phyloP scores from a whole-genome alignment of 371 early-diverging fungal genomes.

The Lichtheimia ornata region DNA sequence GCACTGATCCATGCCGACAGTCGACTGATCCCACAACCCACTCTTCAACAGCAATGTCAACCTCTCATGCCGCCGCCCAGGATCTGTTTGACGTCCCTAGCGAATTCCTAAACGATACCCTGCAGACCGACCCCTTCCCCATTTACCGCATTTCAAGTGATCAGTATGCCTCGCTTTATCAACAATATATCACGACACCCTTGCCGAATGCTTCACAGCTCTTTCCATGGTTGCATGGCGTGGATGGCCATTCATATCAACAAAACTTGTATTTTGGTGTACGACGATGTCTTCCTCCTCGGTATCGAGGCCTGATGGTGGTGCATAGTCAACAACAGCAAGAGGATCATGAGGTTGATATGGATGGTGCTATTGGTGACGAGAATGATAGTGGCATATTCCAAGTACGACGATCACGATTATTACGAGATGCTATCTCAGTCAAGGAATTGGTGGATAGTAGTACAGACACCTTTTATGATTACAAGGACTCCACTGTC shows the following conservation, averaged over 20 bases:
- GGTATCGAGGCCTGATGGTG: slow-evolving; percentile 43
- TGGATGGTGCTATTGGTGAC: slow-evolving; percentile 15
- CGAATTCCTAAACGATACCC: slow-evolving; percentile 6
- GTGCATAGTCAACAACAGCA: slow-evolving; percentile 23
- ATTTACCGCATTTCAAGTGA: slow-evolving; percentile 20
- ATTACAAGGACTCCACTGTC: slow-evolving; percentile 37
- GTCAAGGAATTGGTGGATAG: slow-evolving; percentile 7
- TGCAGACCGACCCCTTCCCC: slow-evolving; percentile 6
- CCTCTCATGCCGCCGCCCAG: too few species aligned
- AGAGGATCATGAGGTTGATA: too few species aligned
- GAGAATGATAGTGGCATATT: neutral
- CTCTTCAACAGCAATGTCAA: too few species aligned
- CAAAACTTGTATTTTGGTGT: slow-evolving; percentile 64
- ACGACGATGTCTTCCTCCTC: slow-evolving; percentile 38
- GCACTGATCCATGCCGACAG: too few species aligned
- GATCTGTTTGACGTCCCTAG: slow-evolving; percentile 12
- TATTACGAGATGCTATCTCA: slow-evolving; percentile 23
- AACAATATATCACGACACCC: slow-evolving; percentile 36
- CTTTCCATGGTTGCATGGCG: slow-evolving; percentile 71
- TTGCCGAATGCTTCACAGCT: slow-evolving; percentile 51
- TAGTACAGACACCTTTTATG: slow-evolving; percentile 19
- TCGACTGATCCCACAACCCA: too few species aligned
- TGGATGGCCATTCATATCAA: slow-evolving; percentile 50
- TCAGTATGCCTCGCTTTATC: slow-evolving; percentile 13
- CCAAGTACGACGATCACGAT: slow-evolving; percentile 8